Conservation (phyloP, 345 rosid genomes). For the Citrus glauca region DNA sequence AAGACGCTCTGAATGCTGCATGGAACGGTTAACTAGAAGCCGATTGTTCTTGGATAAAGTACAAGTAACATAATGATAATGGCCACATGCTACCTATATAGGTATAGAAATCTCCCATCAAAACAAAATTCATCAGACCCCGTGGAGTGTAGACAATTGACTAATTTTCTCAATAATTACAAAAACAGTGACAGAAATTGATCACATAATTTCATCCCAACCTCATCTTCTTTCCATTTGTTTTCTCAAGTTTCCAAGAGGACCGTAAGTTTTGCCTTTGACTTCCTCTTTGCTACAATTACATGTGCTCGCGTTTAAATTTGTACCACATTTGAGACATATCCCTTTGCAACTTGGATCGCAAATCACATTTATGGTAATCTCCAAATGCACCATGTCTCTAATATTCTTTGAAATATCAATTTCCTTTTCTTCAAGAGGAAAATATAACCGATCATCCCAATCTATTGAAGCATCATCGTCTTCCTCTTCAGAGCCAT, state of each 20-base stretch:
- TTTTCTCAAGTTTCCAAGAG: conserved; percentile 59
- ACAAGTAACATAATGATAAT: background rate
- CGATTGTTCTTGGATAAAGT: background rate
- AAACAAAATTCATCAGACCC: background rate
- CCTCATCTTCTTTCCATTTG: conserved; percentile 48
- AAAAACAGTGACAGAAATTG: background rate
- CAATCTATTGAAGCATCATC: conserved; percentile 65
- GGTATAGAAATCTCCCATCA: background rate
- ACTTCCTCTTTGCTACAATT: conserved; percentile 44
- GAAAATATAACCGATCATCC: conserved; percentile 81
- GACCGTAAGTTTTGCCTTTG: conserved; percentile 49
- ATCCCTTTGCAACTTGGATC: conserved; percentile 72
- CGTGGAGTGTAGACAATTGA: background rate
- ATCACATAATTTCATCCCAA: background rate
- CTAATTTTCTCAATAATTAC: background rate
- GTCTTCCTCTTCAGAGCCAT: conserved; percentile 25
- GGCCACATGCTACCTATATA: background rate
- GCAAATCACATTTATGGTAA: conserved; percentile 60
- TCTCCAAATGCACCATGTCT: conserved; percentile 80
- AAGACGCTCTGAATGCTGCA: too few species aligned
- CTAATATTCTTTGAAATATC: conserved; percentile 84
- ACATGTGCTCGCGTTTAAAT: conserved; percentile 63
- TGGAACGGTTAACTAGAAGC: background rate
- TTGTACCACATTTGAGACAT: conserved; percentile 74
- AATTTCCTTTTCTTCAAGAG: conserved; percentile 56